phyloP scores from a whole-genome alignment of 257 asterid genomes.

The Penstemon eatonii region DNA sequence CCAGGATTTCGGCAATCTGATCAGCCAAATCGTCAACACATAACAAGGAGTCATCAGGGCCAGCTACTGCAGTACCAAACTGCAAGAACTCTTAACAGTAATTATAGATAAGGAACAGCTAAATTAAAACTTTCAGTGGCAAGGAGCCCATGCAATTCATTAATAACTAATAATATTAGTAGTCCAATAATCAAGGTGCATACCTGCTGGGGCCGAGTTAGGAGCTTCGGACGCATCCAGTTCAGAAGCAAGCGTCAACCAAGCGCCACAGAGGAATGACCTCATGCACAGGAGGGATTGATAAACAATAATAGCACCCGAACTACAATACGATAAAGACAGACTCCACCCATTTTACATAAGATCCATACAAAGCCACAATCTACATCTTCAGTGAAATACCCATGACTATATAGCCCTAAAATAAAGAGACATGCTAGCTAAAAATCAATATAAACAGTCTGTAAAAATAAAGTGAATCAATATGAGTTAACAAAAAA shows the following conservation, averaged over 20 bases:
- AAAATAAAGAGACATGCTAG: too few species aligned
- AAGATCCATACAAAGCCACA: too few species aligned
- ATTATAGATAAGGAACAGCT: slow-evolving; percentile 26
- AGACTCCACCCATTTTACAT: too few species aligned
- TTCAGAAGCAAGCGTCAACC: too few species aligned
- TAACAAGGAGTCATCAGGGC: slow-evolving; percentile 54
- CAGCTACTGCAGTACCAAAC: slow-evolving; percentile 67
- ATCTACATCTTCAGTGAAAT: too few species aligned
- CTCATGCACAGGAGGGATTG: slow-evolving; percentile 72
- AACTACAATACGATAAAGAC: too few species aligned
- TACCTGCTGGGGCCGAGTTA: too few species aligned
- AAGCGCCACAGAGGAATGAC: too few species aligned
- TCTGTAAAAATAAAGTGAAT: slow-evolving; percentile 46
- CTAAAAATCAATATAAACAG: slow-evolving; percentile 36
- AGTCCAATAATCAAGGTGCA: slow-evolving; percentile 9
- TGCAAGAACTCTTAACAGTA: slow-evolving; percentile 39
- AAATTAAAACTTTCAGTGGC: slow-evolving; percentile 1
- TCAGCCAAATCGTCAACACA: slow-evolving; percentile 75
- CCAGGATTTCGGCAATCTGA: slow-evolving; percentile 75
- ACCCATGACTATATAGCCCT: too few species aligned
- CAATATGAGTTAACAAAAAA: background rate
- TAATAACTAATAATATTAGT: slow-evolving; percentile 2
- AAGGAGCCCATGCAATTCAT: slow-evolving; percentile 6
- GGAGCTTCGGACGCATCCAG: too few species aligned
- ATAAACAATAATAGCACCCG: too few species aligned